Evolutionary conservation across 352 stramenopile genomes (phyloP).

Genomic region (Phytophthora sojae): DNA sequence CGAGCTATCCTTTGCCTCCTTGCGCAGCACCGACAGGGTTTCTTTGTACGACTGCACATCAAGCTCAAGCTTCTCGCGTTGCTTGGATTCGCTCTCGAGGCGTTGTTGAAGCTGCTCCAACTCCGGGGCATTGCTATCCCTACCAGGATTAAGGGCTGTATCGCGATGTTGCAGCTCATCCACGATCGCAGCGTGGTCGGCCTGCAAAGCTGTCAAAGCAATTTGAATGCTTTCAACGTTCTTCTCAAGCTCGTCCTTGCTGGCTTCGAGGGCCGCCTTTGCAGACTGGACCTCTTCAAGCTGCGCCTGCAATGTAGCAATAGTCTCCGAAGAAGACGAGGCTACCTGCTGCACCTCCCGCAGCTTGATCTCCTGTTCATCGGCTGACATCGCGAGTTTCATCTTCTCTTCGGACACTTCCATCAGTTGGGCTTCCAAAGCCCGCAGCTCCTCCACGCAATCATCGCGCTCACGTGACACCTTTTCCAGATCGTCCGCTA

Average conservation of each 20-base stretch:
- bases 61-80: constrained; percentile 55
- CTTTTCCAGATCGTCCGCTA: constrained; percentile 41
- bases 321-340: constrained; percentile 19
- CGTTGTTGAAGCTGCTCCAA: constrained; percentile 44
- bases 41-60: constrained; percentile 79
- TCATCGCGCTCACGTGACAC: constrained; percentile 45
- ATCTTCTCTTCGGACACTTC: constrained; percentile 61
- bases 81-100: constrained; percentile 48
- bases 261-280: constrained; percentile 28
- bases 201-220: constrained; percentile 29
- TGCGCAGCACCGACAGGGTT: constrained; percentile 55
- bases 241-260: constrained; percentile 34
- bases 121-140: constrained; percentile 9
- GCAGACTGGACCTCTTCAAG: constrained; percentile 23
- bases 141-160: not conserved
- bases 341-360: constrained; percentile 23
- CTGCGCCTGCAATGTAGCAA: constrained; percentile 18
- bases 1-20: constrained; percentile 61
- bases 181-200: constrained; percentile 17
- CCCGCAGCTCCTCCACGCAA: constrained; percentile 54
- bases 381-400: constrained; percentile 26
- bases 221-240: constrained; percentile 22
- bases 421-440: constrained; percentile 59
- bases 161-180: constrained; percentile 20
- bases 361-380: constrained; percentile 25